Base-by-base conservation (phyloP, 192 early-diverging fungal genomes). In the Chytriomyces sp. region DNA sequence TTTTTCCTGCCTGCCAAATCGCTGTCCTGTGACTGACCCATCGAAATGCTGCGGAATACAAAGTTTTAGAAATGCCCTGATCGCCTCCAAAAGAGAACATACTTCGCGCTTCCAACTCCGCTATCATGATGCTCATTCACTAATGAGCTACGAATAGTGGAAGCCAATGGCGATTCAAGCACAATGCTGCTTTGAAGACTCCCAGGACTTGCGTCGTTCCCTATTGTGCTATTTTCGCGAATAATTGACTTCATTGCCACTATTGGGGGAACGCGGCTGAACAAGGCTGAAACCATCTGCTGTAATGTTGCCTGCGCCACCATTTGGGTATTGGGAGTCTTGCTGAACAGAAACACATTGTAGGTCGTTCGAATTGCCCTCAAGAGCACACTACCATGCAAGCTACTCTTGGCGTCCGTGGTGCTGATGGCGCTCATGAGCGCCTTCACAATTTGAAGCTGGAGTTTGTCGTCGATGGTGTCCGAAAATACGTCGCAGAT, bases 381-480 rank as follows among this genome's bases (percentile, higher is more conserved):
- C 39, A 96, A 81, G 73, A 98, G 79, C 5, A 91, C 77, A 31
- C 87, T 84, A 34, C 91, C 89, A 70, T 94, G 90, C 49, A 96
- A 79, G 3, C 86, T 88, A 19, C 77, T 78, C 26, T 59, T 59
- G 31, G 84, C 78, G 34, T 81, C 82, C 6, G 86, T 81, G 4
- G 85, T 87, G 28, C 91, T 92, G 17, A 93, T 87, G 53, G 94
- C 91, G 12, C 91, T 92, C 59, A 93, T 82, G 36, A 97, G 79
- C 1, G 95, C 95, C 80, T 95, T 95, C 59, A 96, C 87, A 8
- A 98, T 91, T 73, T 98, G 95, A 66, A 96, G 66, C 76, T 96
- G 93, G 8, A 98, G 89, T 63, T 88, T 91, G 28, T 95, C 93
- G 59, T 91, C 91, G 0, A 91, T 94, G 37, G 80, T 76, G 64